A percentile compares a stretch with the other conserved stretches of the same genome.
Conservation (phyloP, 179 eudicot species). For the Heliamphora ciliata region DNA sequence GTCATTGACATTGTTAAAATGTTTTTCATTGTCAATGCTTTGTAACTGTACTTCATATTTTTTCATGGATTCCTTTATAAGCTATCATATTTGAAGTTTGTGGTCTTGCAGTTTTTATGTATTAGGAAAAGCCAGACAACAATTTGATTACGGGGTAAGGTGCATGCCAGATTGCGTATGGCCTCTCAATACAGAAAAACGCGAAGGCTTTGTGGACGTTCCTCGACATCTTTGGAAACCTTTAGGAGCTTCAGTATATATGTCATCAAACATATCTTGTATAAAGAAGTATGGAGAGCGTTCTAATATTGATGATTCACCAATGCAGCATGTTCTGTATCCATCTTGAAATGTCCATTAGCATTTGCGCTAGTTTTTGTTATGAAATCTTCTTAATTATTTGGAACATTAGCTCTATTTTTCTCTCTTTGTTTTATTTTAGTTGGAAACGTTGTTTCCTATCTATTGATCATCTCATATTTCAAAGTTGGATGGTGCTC, state of each 20-base stretch:
- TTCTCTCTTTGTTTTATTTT: not conserved
- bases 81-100: conserved; percentile 4
- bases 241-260: conserved; percentile 27
- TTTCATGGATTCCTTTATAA: not conserved
- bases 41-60: not conserved
- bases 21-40: not conserved
- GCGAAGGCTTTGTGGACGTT: conserved; percentile 24
- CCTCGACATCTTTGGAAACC: conserved; percentile 39
- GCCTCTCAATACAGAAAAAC: conserved; percentile 34
- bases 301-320: conserved; percentile 22
- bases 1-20: not conserved
- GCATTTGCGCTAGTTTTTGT: not conserved
- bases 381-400: not conserved
- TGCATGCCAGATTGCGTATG: conserved; percentile 40
- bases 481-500: not conserved
- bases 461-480: not conserved
- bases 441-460: not conserved
- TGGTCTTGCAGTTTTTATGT: conserved; percentile 45
- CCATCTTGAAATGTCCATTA: conserved; percentile 31
- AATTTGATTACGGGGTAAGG: conserved; percentile 27
- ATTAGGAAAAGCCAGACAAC: conserved; percentile 37
- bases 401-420: not conserved
- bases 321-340: conserved; percentile 55
- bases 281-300: conserved; percentile 40
- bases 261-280: conserved; percentile 54